Base-by-base conservation (phyloP, 176 grass and related monocot species). In the Oryza glumipatula region DNA sequence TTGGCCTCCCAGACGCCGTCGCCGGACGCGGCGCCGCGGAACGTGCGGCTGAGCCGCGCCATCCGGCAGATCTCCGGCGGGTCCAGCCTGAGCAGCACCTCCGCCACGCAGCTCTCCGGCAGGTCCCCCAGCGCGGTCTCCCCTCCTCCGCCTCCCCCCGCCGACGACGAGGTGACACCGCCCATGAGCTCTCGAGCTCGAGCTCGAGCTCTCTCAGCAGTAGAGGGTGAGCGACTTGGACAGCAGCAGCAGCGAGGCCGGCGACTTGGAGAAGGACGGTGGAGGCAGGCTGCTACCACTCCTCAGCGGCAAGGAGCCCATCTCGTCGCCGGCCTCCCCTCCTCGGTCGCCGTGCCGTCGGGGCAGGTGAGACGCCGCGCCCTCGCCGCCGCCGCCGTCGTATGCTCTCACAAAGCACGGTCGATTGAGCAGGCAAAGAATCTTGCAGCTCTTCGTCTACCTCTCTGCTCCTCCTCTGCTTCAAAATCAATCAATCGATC, bases 221-320 rank as follows among this genome's bases (percentile, higher is more conserved):
- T 89, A 92, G 56, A 98, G 85, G 67, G 91, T 94, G 68, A 98
- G 91, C 58, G 90, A 93, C 84, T 98, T 95, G 83, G 93, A 98
- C 66, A 91, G 87, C 74, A 98, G 96, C 51, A 99, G 93, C 61
- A 96, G 83, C 47, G 91, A 91, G 52, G 79, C 81, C 70, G 90
- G 84, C 44, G 87, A 91, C 86, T 86, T 80, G 88, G 81, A 86
- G 71, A 91, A 91, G 30, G 72, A 76, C 61, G 61, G 54, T 32
- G 82, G 48, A 8, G 58, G 58, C 11, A 15, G 60, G 73, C 87
- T 71, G 39, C 87, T 58, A 46, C 38, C 38, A 39, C 87, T 52
- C 85, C 86, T 91, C 74, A 90, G 86, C 48, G 66, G 36, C 33
- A 67, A 17, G 67, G 70, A 67, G n/a, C 80, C 90, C 90, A 92